These are phyloP conservation scores for Fusarium pseudograminearum DNA, from an alignment of 2,329 filamentous ascomycete species.

Conservation along the genomic window DNA sequence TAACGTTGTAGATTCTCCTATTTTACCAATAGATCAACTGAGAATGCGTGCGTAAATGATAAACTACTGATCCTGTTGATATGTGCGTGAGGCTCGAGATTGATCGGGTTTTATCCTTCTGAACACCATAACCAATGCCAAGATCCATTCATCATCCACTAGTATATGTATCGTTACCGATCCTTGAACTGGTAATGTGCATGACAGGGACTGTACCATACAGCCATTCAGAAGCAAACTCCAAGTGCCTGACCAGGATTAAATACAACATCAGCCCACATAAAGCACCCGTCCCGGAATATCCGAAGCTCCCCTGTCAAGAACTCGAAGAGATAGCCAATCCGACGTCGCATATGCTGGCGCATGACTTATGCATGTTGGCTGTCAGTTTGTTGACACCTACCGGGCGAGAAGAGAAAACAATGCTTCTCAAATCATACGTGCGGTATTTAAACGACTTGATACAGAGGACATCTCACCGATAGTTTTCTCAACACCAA, in stretches of 20 bases:
- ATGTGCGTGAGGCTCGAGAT: too few species aligned
- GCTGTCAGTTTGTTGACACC: background rate
- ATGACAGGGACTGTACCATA: background rate
- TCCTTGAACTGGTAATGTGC: background rate
- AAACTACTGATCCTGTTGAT: background rate
- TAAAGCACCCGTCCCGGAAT: background rate
- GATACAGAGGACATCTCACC: background rate
- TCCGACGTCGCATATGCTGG: background rate
- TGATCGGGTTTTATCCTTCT: background rate
- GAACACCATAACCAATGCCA: background rate
- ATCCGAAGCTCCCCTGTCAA: background rate
- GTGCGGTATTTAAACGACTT: constrained; percentile 15
- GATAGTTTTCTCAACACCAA: background rate
- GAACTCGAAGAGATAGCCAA: background rate
- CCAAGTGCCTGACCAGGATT: background rate
- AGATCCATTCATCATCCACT: background rate
- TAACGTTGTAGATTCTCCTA: background rate
- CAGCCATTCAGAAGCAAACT: background rate
- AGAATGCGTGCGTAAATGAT: rapidly evolving
- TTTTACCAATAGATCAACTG: background rate
- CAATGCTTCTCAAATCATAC: constrained; percentile 4
- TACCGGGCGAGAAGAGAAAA: constrained; percentile 13
- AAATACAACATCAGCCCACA: background rate
- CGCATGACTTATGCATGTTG: constrained; percentile 7
- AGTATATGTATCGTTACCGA: background rate